These are phyloP conservation scores for Malus hybrid DNA, from an alignment of 331 rosid genomes.

Conservation along the genomic window DNA sequence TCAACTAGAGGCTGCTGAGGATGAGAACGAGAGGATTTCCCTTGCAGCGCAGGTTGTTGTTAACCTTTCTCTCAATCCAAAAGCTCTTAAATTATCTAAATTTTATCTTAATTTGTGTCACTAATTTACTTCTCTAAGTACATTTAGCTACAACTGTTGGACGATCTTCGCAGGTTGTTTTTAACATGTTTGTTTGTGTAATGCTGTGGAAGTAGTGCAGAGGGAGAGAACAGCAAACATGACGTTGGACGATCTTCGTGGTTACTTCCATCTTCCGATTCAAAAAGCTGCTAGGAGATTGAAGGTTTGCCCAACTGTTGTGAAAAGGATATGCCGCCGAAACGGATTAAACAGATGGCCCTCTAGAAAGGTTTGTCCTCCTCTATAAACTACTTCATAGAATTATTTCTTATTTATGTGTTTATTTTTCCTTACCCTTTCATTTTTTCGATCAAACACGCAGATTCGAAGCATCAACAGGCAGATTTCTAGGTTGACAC, in stretches of 20 bases:
- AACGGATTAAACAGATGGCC: conserved; percentile 64
- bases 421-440: not conserved
- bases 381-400: not conserved
- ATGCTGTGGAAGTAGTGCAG: conserved; percentile 23
- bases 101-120: not conserved
- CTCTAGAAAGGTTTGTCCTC: conserved; percentile 52
- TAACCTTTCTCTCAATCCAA: too few relatives aligned
- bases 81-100: not conserved
- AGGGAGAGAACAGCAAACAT: conserved; percentile 53
- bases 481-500: conserved; percentile 26
- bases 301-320: conserved; percentile 49
- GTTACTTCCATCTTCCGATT: conserved; percentile 52
- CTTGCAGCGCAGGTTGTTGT: conserved; percentile 41
- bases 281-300: conserved; percentile 43
- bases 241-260: conserved; percentile 36
- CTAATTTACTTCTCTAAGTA: not conserved
- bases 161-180: too few relatives aligned
- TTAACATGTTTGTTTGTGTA: not conserved
- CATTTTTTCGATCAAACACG: not conserved
- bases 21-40: conserved; percentile 2
- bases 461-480: conserved; percentile 45
- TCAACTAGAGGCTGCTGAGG: not conserved
- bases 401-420: not conserved
- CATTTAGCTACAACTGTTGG: not conserved
- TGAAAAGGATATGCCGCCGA: conserved; percentile 67